Percentiles rank a stretch among this genome's conserved stretches.
Evolutionary conservation across 805 yeast species (phyloP).

Genomic region (Metschnikowia lachancei): DNA sequence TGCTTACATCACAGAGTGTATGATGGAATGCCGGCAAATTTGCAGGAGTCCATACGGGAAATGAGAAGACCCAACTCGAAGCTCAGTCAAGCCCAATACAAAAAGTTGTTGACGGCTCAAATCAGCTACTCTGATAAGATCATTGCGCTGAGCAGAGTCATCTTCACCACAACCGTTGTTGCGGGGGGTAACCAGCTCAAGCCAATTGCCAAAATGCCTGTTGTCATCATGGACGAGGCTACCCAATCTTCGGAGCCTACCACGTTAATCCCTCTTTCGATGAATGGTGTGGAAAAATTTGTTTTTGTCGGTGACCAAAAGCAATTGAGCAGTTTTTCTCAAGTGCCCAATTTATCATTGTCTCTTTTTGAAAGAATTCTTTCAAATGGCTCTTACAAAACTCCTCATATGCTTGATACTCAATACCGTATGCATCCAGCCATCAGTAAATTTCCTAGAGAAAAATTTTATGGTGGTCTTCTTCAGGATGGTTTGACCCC

Average conservation of each 20-base stretch:
- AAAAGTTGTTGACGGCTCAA: slow-evolving; percentile 46
- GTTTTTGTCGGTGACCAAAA: slow-evolving; percentile 76
- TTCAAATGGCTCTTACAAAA: slow-evolving; percentile 55
- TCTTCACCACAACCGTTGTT: slow-evolving; percentile 69
- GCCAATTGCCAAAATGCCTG: slow-evolving; percentile 53
- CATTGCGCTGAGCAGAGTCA: slow-evolving; percentile 54
- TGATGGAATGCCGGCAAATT: slow-evolving; percentile 45
- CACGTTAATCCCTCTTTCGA: slow-evolving; percentile 66
- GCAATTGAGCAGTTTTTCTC: slow-evolving; percentile 69
- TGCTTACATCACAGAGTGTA: slow-evolving; percentile 63
- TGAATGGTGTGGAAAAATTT: slow-evolving; percentile 61
- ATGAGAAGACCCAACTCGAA: slow-evolving; percentile 32
- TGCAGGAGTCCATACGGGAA: slow-evolving; percentile 43
- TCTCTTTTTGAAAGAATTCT: slow-evolving; percentile 69
- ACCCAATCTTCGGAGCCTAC: slow-evolving; percentile 75
- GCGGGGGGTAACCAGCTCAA: slow-evolving; percentile 63
- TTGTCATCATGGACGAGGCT: slow-evolving; percentile 75
- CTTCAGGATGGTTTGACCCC: slow-evolving; percentile 59
- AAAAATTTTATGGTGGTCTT: slow-evolving; percentile 47
- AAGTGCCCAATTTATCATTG: slow-evolving; percentile 62
- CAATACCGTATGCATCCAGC: slow-evolving; percentile 69
- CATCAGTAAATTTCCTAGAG: slow-evolving; percentile 58
- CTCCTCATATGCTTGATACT: slow-evolving; percentile 66
- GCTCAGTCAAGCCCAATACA: slow-evolving; percentile 41
- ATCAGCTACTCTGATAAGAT: slow-evolving; percentile 44